Conservation (phyloP, 164 flowering plant species). For the Tetracentron sinense region DNA sequence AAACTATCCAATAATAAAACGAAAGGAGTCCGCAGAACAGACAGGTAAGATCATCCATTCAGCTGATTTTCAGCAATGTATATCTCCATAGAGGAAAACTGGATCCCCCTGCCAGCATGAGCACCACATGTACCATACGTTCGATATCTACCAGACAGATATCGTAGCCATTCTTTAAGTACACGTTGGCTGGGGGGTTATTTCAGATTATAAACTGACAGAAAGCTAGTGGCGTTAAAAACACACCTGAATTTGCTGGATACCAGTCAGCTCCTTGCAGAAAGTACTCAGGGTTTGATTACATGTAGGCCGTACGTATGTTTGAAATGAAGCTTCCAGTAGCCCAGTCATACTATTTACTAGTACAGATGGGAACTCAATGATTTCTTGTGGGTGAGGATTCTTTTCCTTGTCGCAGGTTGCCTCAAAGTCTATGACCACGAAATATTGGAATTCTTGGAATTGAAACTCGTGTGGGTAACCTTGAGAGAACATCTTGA, state of each 20-base stretch:
- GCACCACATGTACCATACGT: too few relatives aligned
- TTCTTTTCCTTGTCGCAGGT: constrained; percentile 82
- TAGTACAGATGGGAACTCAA: constrained; percentile 93
- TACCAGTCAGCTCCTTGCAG: constrained; percentile 96
- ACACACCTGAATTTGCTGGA: constrained; percentile 88
- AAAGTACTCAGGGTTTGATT: constrained; percentile 77
- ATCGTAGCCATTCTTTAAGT: too few relatives aligned
- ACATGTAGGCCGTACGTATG: constrained; percentile 78
- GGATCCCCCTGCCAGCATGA: neutral
- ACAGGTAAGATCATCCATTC: neutral
- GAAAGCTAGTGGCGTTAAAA: neutral
- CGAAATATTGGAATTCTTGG: constrained; percentile 92
- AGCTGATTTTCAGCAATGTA: too few relatives aligned
- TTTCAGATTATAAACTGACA: neutral
- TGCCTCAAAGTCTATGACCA: constrained; percentile 97
- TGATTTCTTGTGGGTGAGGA: constrained; percentile 93
- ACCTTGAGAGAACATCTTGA: constrained; percentile 42
- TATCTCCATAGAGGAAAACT: neutral
- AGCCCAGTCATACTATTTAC: constrained; percentile 82
- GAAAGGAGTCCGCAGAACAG: too few relatives aligned
- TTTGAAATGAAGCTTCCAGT: constrained; percentile 76
- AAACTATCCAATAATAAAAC: too few relatives aligned
- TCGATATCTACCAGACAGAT: too few relatives aligned
- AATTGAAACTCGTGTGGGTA: constrained; percentile 38
- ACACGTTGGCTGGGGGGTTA: too few relatives aligned